Base-by-base conservation (phyloP, 2,329 filamentous ascomycete species). In the Aspergillus sergii region DNA sequence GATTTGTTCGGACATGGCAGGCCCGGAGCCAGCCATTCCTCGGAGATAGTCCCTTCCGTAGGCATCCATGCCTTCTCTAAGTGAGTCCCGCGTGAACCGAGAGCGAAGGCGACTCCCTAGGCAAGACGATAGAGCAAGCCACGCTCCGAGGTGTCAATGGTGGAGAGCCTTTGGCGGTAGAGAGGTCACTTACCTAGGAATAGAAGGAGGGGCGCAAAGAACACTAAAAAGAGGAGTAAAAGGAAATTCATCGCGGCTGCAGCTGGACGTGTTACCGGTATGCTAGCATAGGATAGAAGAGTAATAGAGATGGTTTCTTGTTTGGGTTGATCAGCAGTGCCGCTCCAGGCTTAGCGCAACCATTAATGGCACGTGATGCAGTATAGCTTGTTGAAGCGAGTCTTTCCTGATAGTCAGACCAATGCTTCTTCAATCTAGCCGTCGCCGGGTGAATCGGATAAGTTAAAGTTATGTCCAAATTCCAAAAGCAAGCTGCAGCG, bases 1-100 rank as follows among this genome's bases (percentile, higher is more conserved):
- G 64, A 89, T 88, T 65, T 88, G 85, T 71, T 88, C 86, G 71
- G 85, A 88, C 64, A 85, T 83, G 10, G 81, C 82, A 39, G 81
- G 78, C 8, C 82, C 83, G 9, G 82, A 81, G 46, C 82, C 83
- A n/a, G 83, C 82, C 75, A 88, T 83, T 16, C 82, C 83, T 50
- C 84, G 80, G 48, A 85, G 82, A 67, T 88, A 88, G 65, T 82
- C 82, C 57, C 83, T 79, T 46, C 84, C 86, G 67, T 86, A 88
- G 2, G 82, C 81, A 55, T 78, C 77, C 54, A 80, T 68, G 39
- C 79, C 77, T 56, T 80, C 76, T 59, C 80, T 79, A 48, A 79
- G 71, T 23, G 77, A 80, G 58, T 78, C 79, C 58, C 82, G 79
- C 34, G 78, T 79, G 57, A 81, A 76, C 60, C 80, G 80, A 46